Conservation (phyloP, 768 basidiomycete genomes). For the Boletus rex-veris region DNA sequence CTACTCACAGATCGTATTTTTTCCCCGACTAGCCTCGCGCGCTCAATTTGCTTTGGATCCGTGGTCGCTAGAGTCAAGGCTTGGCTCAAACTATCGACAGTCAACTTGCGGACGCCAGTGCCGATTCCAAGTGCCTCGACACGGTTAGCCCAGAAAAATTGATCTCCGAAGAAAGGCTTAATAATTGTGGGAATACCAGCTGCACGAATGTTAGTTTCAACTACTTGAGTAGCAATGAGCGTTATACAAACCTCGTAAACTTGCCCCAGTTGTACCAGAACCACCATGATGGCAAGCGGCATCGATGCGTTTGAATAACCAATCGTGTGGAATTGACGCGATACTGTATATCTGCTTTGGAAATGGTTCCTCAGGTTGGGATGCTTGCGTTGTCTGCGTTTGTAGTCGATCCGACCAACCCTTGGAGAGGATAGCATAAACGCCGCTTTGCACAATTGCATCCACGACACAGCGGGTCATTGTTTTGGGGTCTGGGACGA, state of each 20-base stretch:
- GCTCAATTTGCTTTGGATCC: constrained; percentile 82
- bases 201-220: constrained; percentile 25
- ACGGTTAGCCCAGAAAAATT: constrained; percentile 96
- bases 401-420: constrained; percentile 95
- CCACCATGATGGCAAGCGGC: constrained; percentile 99
- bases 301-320: constrained; percentile 91
- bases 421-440: constrained; percentile 91
- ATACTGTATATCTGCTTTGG: constrained; percentile 82
- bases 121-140: constrained; percentile 97
- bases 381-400: constrained; percentile 53
- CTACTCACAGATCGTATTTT: constrained; percentile 71
- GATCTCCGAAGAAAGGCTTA: constrained; percentile 97
- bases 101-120: constrained; percentile 82
- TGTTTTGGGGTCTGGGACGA: constrained; percentile 88
- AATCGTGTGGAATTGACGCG: constrained; percentile 88
- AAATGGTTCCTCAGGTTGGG: constrained; percentile 65
- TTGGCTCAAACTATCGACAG: constrained; percentile 69
- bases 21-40: constrained; percentile 82
- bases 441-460: constrained; percentile 81
- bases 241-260: constrained; percentile 67
- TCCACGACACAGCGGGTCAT: constrained; percentile 93
- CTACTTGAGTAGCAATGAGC: neutral
- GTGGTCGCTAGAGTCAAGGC: constrained; percentile 82
- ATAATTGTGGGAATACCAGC: constrained; percentile 95
- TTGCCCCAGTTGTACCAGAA: constrained; percentile 94